Base-by-base conservation (phyloP, 2,329 filamentous ascomycete species). In the Alternaria infectoria region DNA sequence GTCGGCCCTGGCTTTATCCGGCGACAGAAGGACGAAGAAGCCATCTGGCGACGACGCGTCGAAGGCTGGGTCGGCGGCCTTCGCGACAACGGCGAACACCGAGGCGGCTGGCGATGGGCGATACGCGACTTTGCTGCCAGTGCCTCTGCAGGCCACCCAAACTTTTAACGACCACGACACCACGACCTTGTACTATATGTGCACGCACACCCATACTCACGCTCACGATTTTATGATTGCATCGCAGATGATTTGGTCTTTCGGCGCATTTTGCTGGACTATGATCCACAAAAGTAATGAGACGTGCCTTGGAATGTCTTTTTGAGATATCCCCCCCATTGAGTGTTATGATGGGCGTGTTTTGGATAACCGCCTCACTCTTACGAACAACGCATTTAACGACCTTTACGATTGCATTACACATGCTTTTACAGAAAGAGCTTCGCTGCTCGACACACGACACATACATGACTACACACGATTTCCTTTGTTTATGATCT, bases 1-100 rank as follows among this genome's bases (percentile, higher is more conserved):
- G 93, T 99, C 59, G 96, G 96, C 0, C 96, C 95, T 4, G 93
- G 96, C 79, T 99, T 98, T 76, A 90, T 98, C 67, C 87, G 90
- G 72, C 86, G 94, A 67, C 95, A 98, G 77, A 87, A 92, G 63
- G 93, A 95, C 74, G 96, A 99, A 81, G 96, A 99, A 81, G 90
- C 93, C 51, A 87, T 92, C 65, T 99, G 96, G 96, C 87, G 91
- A 70, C 90, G 90, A 78, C 95, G 94, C 81, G 95, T 95, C 70
- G 90, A 92, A 77, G 90, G 88, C 74, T 99, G 96, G 96, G 88
- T 95, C 67, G 86, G 86, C 55, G 82, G 86, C 67, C 85, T 86
- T 64, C 76, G 80, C 71, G 83, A 85, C 59, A 77, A 67, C 69
- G 75, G 76, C 52, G 74, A 78, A 46, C 67, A 83, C 64, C 56